Conservation (phyloP, 2,329 filamentous ascomycete species). For the Stemphylium vesicarium region DNA sequence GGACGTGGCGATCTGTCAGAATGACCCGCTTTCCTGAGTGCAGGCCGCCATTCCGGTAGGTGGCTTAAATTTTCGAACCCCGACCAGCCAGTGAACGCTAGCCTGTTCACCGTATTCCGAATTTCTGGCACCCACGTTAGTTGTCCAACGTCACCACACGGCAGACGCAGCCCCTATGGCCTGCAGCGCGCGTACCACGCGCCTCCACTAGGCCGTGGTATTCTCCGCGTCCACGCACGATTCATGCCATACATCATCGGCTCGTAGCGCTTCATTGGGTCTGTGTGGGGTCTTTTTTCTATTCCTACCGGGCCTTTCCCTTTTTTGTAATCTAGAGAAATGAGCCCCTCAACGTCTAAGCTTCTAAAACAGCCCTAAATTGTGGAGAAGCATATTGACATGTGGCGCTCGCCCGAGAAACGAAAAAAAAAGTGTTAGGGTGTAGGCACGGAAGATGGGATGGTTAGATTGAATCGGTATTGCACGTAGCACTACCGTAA, state of each 20-base stretch:
- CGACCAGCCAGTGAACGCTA: conserved; percentile 12
- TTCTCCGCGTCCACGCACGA: conserved; percentile 20
- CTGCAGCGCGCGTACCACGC: conserved; percentile 7
- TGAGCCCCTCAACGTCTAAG: conserved; percentile 16
- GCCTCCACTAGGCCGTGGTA: conserved; percentile 7
- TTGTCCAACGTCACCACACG: conserved; percentile 17
- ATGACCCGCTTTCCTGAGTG: conserved; percentile 10
- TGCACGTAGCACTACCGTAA: conserved; percentile 32
- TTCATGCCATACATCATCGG: conserved; percentile 5
- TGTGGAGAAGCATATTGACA: conserved; percentile 41
- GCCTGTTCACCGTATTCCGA: conserved; percentile 16
- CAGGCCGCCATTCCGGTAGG: conserved; percentile 22
- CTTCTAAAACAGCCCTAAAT: conserved; percentile 23
- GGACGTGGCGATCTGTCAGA: conserved; percentile 30
- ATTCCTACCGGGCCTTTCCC: conserved; percentile 11
- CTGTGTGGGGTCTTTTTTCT: conserved; percentile 35
- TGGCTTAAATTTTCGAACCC: conserved; percentile 16
- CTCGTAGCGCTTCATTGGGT: conserved; percentile 7
- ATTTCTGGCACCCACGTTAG: conserved; percentile 13
- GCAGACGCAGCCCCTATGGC: conserved; percentile 13
- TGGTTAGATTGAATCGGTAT: conserved; percentile 25
- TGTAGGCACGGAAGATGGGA: conserved; percentile 21
- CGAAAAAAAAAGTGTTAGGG: conserved; percentile 1
- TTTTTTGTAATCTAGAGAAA: conserved; percentile 34
- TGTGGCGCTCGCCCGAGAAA: conserved; percentile 17